Base-by-base conservation (phyloP, 495 filamentous ascomycete species). In the Articulospora tetracladia region DNA sequence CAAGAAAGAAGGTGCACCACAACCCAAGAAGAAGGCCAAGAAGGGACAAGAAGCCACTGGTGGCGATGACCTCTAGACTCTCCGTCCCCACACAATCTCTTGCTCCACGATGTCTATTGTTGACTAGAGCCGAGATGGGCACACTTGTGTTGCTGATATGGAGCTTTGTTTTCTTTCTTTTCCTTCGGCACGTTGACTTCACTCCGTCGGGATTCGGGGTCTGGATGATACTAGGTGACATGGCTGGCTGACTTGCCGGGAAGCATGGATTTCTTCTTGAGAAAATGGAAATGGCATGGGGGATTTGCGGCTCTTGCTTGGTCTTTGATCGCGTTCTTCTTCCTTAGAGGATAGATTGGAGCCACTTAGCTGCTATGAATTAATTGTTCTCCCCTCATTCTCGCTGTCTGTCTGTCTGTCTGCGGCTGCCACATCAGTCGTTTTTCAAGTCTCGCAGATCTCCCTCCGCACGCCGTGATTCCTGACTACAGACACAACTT, bases 1-100 rank as follows among this genome's bases (percentile, higher is more conserved):
- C 72, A 89, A 86, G 70, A 88, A 87, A 68, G 80, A 87, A 68
- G 68, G 68, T 27, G 68, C 68, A 50, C 68, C 68, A 53, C 68
- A 66, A 55, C 68, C 68, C 50, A 70, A 67, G 65, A 70, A 70
- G 65, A 68, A 67, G 63, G 53, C 53, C 52, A 70, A 70, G 68
- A 70, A 70, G 59, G 63, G 60, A 13, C 53, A 67, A 58, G 67
- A 64, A 53, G 62, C 54, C 22, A 44, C 57, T 41, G 67, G 62
- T 58, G 66, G 63, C 57, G 67, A 69, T 8, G 67, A 69, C 26
- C 58, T 69, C 27, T 69, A 66, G 50, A 44, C 58, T 53, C 41
- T 27, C n/a, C 12, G 4, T 13, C 6, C 19, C 6, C 47, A 4
- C 17, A 15, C 17, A 44, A 44, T 26, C 49, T 25, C n/a, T 6